These are phyloP conservation scores for Xylaria hypoxylon DNA, from an alignment of 2,329 filamentous ascomycete genomes.

Conservation along the genomic window DNA sequence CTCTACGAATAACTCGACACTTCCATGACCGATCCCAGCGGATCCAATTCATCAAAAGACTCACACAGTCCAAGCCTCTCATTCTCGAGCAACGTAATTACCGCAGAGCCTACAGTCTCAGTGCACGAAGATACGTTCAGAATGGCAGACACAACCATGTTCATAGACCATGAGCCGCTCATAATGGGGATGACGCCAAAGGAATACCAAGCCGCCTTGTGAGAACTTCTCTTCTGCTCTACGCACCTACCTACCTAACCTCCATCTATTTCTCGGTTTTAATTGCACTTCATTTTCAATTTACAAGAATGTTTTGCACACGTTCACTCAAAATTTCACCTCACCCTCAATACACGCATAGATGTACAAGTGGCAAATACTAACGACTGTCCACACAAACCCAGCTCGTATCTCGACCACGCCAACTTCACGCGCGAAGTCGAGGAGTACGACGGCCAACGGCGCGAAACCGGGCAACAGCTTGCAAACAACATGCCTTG, in stretches of 20 bases:
- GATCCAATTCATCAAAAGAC: no score
- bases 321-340: no score
- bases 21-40: no score
- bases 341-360: not conserved
- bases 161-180: not conserved
- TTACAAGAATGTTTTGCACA: no score
- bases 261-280: not conserved
- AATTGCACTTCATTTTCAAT: not conserved
- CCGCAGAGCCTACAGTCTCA: not conserved
- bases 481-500: not conserved
- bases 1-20: no score
- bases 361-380: not conserved
- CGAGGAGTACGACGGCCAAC: slow-evolving; percentile 16
- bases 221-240: not conserved
- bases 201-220: slow-evolving; percentile 37
- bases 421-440: slow-evolving; percentile 32
- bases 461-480: not conserved
- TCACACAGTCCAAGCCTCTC: not conserved
- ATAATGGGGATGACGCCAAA: slow-evolving; percentile 35
- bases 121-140: not conserved
- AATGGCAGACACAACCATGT: slow-evolving; percentile 10
- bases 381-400: slow-evolving; percentile 5
- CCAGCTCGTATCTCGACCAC: slow-evolving; percentile 30
- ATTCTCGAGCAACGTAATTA: no score
- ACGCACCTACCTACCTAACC: no score